Evolutionary conservation across 1,284 basidiomycete species (phyloP).

Genomic region (Pisolithus thermaeus): DNA sequence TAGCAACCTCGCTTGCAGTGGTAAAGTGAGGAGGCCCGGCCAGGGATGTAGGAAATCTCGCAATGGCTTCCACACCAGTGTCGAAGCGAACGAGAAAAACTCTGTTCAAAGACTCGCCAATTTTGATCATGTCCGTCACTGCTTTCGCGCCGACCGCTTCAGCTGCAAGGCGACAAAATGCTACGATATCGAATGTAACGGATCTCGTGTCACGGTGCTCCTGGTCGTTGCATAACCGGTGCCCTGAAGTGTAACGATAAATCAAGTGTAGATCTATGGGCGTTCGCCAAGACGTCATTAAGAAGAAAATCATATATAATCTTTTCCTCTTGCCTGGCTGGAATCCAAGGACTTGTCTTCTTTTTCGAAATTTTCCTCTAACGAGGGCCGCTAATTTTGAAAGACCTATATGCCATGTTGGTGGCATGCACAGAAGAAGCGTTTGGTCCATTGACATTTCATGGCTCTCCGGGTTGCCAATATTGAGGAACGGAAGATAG

Average conservation of each 20-base stretch:
- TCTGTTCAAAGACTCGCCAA: conserved; percentile 26
- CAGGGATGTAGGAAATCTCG: no score
- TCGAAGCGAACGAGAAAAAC: conserved; percentile 28
- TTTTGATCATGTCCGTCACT: conserved; percentile 11
- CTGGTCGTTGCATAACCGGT: conserved; percentile 19
- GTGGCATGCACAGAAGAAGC: neutral
- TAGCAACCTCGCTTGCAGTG: no score
- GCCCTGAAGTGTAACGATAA: conserved; percentile 13
- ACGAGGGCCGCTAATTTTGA: neutral
- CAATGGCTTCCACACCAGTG: conserved; percentile 27
- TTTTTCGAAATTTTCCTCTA: neutral
- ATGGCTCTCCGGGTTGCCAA: no score
- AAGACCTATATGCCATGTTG: conserved; percentile 1
- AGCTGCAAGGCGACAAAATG: conserved; percentile 11
- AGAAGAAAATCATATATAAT: no score
- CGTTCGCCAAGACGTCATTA: neutral
- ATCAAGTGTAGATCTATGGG: conserved; percentile 3
- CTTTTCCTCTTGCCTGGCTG: neutral
- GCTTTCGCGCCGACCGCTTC: neutral
- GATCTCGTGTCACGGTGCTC: conserved; percentile 13
- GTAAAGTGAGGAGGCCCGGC: no score
- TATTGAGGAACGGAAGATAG: no score
- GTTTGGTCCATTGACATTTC: no score
- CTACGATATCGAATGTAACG: conserved; percentile 16
- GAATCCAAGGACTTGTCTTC: neutral